Evolutionary conservation across 2,329 filamentous ascomycete genomes (phyloP), one percentile per base, ranked within the genome.

Genomic region (Talaromyces sp.): DNA sequence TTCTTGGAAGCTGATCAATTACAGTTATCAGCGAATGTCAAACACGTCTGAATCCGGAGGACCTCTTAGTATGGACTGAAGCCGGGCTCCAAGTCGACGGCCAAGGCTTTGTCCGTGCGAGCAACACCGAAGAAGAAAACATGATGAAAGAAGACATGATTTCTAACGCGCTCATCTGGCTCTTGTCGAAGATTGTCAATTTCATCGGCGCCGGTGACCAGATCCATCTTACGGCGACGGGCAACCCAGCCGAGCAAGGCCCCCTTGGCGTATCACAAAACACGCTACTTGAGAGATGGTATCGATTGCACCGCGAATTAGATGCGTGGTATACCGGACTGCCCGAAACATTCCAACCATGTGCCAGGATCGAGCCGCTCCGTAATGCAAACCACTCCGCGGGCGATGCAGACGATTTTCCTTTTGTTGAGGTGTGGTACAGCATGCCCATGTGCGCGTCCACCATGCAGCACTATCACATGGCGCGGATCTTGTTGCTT

Each of bases 101-200:
- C 0, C 75, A 79, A 59, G 84, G 84, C 33, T 80, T 80, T 66
- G 80, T 75, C 68, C 78, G 60, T 68, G 80, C 71, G 60, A 79
- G 66, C 72, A 82, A 65, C 71, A 72, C 71, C 2, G 74, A 75
- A 53, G 72, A 67, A n/a, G 72, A 75, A 47, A 72, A 71, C 17
- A 64, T 80, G 11, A 86, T 87, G 79, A 80, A 81, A 61, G 86
- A 89, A 72, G 87, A 88, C 63, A 79, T 86, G 63, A 84, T 87
- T 58, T 84, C 81, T 47, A 89, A 89, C 66, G 83, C 84, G 0
- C 71, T 90, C 4, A 81, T 88, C 6, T 89, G 86, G 86, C 80
- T 89, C 9, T 78, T 87, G 62, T 83, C 85, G 7, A 88, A 88
- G 66, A 81, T 88, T 4, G 82, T 88, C 57, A 89, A 89, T 68